phyloP scores from a whole-genome alignment of 2,329 filamentous ascomycete species.

The Fusarium sp. region DNA sequence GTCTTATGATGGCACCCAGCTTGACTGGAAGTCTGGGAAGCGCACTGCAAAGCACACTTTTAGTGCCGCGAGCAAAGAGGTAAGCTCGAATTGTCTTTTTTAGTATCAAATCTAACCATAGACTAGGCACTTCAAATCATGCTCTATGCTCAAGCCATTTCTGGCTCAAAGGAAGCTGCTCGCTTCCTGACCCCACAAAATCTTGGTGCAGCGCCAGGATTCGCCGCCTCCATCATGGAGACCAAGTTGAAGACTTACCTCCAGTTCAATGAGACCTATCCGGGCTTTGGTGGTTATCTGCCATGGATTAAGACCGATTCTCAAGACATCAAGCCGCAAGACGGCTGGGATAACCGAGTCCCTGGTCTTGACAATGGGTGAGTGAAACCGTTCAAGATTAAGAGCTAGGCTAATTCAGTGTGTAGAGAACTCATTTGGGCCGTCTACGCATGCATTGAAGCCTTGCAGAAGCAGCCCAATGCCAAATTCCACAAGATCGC shows the following conservation, averaged over 20 bases:
- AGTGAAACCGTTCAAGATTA: fast-evolving
- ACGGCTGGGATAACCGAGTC: slow-evolving; percentile 53
- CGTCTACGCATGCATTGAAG: slow-evolving; percentile 55
- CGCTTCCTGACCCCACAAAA: slow-evolving; percentile 52
- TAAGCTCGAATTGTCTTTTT: neutral
- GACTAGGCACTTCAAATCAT: slow-evolving; percentile 56
- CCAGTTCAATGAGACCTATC: slow-evolving; percentile 54
- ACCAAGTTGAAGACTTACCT: slow-evolving; percentile 54
- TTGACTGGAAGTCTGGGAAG: slow-evolving; percentile 53
- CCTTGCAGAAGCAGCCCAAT: slow-evolving; percentile 46
- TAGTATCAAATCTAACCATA: neutral
- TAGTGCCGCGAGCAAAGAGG: slow-evolving; percentile 54
- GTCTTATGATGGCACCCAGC: slow-evolving; percentile 54
- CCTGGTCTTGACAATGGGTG: slow-evolving; percentile 56
- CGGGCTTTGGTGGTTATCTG: slow-evolving; percentile 55
- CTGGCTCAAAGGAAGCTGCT: slow-evolving; percentile 52
- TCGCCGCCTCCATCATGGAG: slow-evolving; percentile 52
- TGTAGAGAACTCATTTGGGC: slow-evolving; percentile 55
- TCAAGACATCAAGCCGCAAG: slow-evolving; percentile 47
- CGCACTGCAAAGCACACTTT: slow-evolving; percentile 51
- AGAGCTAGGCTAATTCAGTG: neutral
- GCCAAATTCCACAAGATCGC: slow-evolving; percentile 46
- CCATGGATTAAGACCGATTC: slow-evolving; percentile 52
- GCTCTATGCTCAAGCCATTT: slow-evolving; percentile 55
- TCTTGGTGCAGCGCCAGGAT: slow-evolving; percentile 44